A percentile compares a stretch with the other conserved stretches of the same genome.
Evolutionary conservation across 1,284 basidiomycete genomes (phyloP).

Genomic region (Hemileia vastatrix): DNA sequence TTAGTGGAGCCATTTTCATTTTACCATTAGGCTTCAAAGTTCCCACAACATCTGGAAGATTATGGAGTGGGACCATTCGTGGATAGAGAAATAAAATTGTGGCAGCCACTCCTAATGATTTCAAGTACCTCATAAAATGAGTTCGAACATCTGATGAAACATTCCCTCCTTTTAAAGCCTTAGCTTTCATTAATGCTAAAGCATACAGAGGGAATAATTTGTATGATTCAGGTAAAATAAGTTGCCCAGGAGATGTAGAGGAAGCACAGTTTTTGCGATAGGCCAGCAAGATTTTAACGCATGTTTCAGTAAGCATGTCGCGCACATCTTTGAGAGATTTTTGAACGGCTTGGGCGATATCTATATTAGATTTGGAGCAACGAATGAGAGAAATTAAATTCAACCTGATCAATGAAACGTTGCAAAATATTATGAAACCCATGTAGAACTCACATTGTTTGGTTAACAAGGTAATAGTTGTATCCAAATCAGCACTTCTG

Average conservation of each 20-base stretch:
- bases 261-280: slow-evolving; percentile 87
- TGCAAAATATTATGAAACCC: background rate
- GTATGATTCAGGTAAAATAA: slow-evolving; percentile 91
- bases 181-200: slow-evolving; percentile 76
- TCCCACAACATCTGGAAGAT: slow-evolving; percentile 63
- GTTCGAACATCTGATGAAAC: slow-evolving; percentile 90
- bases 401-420: background rate
- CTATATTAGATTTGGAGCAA: slow-evolving; percentile 46
- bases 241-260: slow-evolving; percentile 68
- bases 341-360: slow-evolving; percentile 57
- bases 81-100: slow-evolving; percentile 81
- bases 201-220: slow-evolving; percentile 76
- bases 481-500: slow-evolving; percentile 83
- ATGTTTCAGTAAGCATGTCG: slow-evolving; percentile 73
- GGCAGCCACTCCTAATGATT: slow-evolving; percentile 58
- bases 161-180: slow-evolving; percentile 83
- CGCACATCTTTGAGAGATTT: slow-evolving; percentile 66
- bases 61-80: slow-evolving; percentile 76
- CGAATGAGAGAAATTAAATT: slow-evolving; percentile 9
- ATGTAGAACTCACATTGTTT: slow-evolving; percentile 59
- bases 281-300: slow-evolving; percentile 70
- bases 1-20: slow-evolving; percentile 63
- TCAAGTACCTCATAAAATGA: slow-evolving; percentile 67
- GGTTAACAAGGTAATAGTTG: slow-evolving; percentile 61
- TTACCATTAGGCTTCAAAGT: slow-evolving; percentile 55